Evolutionary conservation across 768 basidiomycete genomes (phyloP), one percentile per base, ranked within the genome.

Genomic region (Agrocybe pediades): DNA sequence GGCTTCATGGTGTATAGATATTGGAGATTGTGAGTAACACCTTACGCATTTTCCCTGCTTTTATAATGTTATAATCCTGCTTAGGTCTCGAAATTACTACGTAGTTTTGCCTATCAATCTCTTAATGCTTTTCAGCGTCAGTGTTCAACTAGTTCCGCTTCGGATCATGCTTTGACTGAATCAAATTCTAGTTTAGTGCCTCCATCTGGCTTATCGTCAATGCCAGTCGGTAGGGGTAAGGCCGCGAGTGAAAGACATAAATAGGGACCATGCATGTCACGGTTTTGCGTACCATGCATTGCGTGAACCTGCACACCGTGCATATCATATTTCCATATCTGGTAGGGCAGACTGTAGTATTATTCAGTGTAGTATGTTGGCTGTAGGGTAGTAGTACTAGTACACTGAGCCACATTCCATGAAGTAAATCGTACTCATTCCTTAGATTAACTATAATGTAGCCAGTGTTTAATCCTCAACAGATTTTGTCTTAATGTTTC

Each of bases 1-100:
- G 20, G 39, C 3, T 58, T 54, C 45, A 49, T 58, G 40, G 40
- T 54, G 16, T 50, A 50, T 30, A 26, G 57, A 17, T 54, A 58
- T 25, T 58, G 49, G 49, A 54, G 19, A 44, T 30, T 58, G 57
- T 54, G 24, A 47, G 57, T 46, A 11, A 3, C 1, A 11, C 20
- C 39, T 16, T 9, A 13, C 19, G 8, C 15, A 30, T 13, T 21
- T 9, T 9, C 13, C 13, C 15, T 5, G 15, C 2, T 23, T n/a
- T 15, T 15, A 25, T 19, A 36, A 15, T 11, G 13, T 15, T 26
- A n/a, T 9, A 6, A 29, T 23, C n/a, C 26, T 21, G 1, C 23
- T 11, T 20, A 58, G 57, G n/a, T 54, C 57, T 8, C 21, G 26
- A 19, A 58, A 58, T 23, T 47, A 46, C 39, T 41, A 46, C 29